phyloP scores from a whole-genome alignment of 73 alveolate genomes.

The Diophrys appendiculata region DNA sequence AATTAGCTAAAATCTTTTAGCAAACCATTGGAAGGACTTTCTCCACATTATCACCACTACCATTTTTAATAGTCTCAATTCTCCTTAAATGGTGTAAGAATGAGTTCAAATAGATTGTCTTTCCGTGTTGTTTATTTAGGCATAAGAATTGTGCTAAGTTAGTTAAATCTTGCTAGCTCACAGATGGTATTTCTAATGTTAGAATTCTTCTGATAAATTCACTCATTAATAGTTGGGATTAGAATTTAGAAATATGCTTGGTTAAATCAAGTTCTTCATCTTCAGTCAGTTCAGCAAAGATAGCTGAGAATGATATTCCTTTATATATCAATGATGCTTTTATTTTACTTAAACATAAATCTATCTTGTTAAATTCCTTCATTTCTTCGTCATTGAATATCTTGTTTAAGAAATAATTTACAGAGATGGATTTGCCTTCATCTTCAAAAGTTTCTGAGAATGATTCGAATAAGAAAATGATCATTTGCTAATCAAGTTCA shows the following conservation, averaged over 20 bases:
- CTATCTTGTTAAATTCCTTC: conserved; percentile 31
- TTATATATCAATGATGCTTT: conserved; percentile 43
- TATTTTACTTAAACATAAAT: conserved; percentile 11
- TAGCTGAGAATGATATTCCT: conserved; percentile 32
- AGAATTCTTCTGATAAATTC: too few species aligned
- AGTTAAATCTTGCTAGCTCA: conserved; percentile 5
- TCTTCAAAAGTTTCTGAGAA: conserved; percentile 38
- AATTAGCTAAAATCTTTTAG: conserved; percentile 38
- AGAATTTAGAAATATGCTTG: conserved; percentile 22
- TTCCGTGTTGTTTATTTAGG: conserved; percentile 24
- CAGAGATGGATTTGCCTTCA: conserved; percentile 17
- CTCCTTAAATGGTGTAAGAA: conserved; percentile 55
- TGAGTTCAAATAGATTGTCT: conserved; percentile 24
- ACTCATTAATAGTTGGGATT: too few species aligned
- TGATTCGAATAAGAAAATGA: conserved; percentile 38
- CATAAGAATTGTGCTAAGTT: conserved; percentile 39
- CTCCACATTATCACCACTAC: background rate
- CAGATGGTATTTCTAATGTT: conserved; percentile 5
- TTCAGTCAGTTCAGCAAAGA: conserved; percentile 10
- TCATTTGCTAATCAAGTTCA: conserved; percentile 27
- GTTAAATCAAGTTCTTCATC: conserved; percentile 1
- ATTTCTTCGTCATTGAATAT: conserved; percentile 34
- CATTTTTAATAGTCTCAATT: conserved; percentile 10
- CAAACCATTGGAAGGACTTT: conserved; percentile 45
- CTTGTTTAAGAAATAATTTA: conserved; percentile 43